phyloP scores from a whole-genome alignment of 306 rosid genomes.

The Rosa persica region DNA sequence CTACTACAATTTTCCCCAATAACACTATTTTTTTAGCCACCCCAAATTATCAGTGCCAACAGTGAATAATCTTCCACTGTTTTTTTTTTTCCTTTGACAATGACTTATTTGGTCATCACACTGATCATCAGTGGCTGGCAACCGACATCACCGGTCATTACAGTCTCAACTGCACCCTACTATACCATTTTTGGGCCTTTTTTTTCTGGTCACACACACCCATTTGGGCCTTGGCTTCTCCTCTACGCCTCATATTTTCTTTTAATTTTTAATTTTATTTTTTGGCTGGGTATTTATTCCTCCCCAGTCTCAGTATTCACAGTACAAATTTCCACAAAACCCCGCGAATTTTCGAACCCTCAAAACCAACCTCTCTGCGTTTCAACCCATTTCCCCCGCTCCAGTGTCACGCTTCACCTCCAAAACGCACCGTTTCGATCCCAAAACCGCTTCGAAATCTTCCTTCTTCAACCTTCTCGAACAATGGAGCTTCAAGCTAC shows the following conservation, averaged over 20 bases:
- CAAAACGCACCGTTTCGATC: constrained; percentile 13
- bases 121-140: no score
- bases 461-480: neutral
- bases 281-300: neutral
- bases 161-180: no score
- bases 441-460: neutral
- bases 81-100: no score
- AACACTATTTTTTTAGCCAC: no score
- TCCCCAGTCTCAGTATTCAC: neutral
- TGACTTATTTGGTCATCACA: no score
- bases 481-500: constrained; percentile 2
- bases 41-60: no score
- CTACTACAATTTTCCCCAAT: no score
- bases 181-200: no score
- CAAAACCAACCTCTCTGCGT: constrained; percentile 17
- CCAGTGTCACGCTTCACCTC: neutral
- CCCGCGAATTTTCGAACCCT: constrained; percentile 34
- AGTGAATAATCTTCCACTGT: no score
- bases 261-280: neutral
- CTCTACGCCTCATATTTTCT: neutral
- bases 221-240: neutral
- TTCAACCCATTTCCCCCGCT: neutral
- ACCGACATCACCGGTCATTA: no score
- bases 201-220: no score
- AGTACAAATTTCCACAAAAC: neutral